Evolutionary conservation across 1,139 yeast species (phyloP), one percentile per base, ranked within the genome.

Genomic region (Kodamaea derodonti): DNA sequence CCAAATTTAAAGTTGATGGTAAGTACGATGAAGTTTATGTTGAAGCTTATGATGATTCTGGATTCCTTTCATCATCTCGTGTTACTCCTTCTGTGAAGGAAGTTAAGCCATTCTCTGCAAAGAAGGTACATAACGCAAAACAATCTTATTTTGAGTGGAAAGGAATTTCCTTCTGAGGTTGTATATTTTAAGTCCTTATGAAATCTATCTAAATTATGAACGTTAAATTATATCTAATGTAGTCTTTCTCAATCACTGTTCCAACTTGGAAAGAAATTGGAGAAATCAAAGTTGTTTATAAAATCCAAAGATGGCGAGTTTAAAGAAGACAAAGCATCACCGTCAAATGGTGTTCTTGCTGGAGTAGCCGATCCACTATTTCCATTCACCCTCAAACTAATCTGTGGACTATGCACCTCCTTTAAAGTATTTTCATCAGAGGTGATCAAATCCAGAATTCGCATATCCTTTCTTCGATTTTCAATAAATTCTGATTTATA

Each of bases 11-110:
- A 1, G 29, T 48, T 11, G 26, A 45, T 14, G 35, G 30, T 7
- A 29, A 36, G 4, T 27, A 26, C 20, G 42, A 32, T 4, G 26
- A 42, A 12, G 48, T 60, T 2, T 31, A 42, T 17, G 62, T 43
- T 4, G 58, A 56, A 32, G 56, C 63, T 5, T 35, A 45, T 32
- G 58, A 47, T 31, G 35, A 24, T 9, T 33, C 45, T 5, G 54
- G 49, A 1, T 26, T 37, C 10, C 36, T 56, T 34, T 40, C 42
- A 4, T 28, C 37, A 5, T 33, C 37, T 9, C n/a, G 23, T 4
- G 18, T 29, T 14, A 27, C 20, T 18, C 14, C 29, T 14, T 29
- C 35, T 4, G 35, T 28, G 23, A 33, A 33, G 29, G 35, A 37
- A 30, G 28, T 37, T 15, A 24, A 30, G 11, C 36, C 36, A 9